A percentile compares a stretch with the other conserved stretches of the same genome.
These are phyloP conservation scores for Neckera pumila DNA, from an alignment of 225 moss, liverwort and hornwort species.

Conservation along the genomic window DNA sequence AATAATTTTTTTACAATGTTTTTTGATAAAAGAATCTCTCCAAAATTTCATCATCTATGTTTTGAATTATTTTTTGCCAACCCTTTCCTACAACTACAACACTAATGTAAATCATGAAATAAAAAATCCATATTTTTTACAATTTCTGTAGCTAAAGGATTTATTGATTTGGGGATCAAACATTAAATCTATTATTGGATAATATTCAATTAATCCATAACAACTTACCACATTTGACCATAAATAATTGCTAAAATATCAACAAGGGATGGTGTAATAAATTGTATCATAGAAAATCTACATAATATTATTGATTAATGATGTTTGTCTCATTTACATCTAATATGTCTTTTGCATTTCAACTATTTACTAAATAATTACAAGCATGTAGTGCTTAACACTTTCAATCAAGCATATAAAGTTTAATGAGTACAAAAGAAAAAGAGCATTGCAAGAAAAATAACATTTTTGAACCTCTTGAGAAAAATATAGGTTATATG, in stretches of 20 bases:
- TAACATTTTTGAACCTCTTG: too few relatives aligned
- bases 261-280: neutral
- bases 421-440: neutral
- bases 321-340: neutral
- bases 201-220: neutral
- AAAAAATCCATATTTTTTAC: neutral
- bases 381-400: neutral
- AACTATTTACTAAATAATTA: neutral
- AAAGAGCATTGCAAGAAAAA: neutral
- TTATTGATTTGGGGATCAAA: neutral
- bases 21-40: neutral
- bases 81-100: accelerated
- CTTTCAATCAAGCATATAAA: neutral
- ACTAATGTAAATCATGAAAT: neutral
- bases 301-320: neutral
- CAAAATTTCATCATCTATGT: neutral
- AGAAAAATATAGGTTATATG: neutral
- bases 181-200: neutral
- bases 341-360: neutral
- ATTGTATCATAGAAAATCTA: neutral
- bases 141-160: neutral
- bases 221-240: accelerated
- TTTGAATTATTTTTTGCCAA: neutral
- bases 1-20: too few relatives aligned
- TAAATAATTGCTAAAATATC: neutral